phyloP scores from a whole-genome alignment of 352 stramenopile genomes.

The Globisporangium camurandrum region DNA sequence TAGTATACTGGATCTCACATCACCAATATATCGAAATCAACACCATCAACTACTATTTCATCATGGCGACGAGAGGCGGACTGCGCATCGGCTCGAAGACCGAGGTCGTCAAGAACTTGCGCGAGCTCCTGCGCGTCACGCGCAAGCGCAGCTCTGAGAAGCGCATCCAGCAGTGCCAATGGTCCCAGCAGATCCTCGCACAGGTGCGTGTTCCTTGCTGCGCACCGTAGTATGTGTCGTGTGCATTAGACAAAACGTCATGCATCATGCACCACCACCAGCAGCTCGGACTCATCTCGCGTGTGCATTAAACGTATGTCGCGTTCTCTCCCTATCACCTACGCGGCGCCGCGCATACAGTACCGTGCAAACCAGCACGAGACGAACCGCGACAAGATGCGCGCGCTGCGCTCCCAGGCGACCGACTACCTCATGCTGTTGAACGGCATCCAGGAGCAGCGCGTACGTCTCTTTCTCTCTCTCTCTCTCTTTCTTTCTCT shows the following conservation, averaged over 20 bases:
- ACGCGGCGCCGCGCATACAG: constrained; percentile 14
- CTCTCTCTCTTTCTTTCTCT: too few species aligned
- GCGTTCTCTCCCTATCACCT: too few species aligned
- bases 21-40: too few species aligned
- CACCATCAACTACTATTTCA: not conserved
- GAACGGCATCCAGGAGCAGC: constrained; percentile 63
- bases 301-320: too few species aligned
- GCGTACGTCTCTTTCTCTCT: constrained; percentile 35
- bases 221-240: too few species aligned
- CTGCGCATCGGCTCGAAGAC: constrained; percentile 76
- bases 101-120: constrained; percentile 73
- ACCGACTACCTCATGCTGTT: constrained; percentile 65
- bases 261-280: too few species aligned
- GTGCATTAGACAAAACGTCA: too few species aligned
- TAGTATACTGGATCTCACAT: too few species aligned
- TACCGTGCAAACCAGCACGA: constrained; percentile 68
- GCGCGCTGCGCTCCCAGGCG: constrained; percentile 57
- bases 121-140: constrained; percentile 57
- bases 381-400: constrained; percentile 67
- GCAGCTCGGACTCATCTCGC: too few species aligned
- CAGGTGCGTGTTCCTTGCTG: constrained; percentile 31
- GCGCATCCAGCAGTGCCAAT: constrained; percentile 45
- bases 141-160: constrained; percentile 46
- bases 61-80: constrained; percentile 45
- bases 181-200: constrained; percentile 63